Percentiles rank a stretch among this genome's conserved stretches.
Conservation (phyloP, 495 filamentous ascomycete species). For the Podospora didyma region DNA sequence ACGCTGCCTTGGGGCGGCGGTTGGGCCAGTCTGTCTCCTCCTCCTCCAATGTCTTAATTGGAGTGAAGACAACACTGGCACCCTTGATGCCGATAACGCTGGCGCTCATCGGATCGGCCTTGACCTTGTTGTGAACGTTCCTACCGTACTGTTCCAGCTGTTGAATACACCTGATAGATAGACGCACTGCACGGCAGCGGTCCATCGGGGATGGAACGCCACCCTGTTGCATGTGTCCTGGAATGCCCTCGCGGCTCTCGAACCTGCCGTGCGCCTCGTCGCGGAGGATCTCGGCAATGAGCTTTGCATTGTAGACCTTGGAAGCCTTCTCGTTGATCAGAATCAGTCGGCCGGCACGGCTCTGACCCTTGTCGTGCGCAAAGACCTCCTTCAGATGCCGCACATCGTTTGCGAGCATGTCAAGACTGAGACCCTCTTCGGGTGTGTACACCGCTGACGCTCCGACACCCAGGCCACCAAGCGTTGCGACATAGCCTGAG, state of each 20-base stretch:
- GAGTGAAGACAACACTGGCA: conserved; percentile 78
- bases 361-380: conserved; percentile 79
- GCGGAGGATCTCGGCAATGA: conserved; percentile 92
- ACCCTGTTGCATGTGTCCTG: conserved; percentile 96
- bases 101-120: conserved; percentile 62
- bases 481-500: conserved; percentile 90
- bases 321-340: conserved; percentile 91
- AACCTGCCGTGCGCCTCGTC: conserved; percentile 91
- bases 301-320: conserved; percentile 82
- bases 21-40: conserved; percentile 92
- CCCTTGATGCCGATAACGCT: conserved; percentile 91
- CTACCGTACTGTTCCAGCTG: conserved; percentile 76
- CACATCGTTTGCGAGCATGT: conserved; percentile 90
- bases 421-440: conserved; percentile 90
- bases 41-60: conserved; percentile 70
- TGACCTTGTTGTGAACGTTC: conserved; percentile 62
- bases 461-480: conserved; percentile 83
- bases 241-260: conserved; percentile 88
- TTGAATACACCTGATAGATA: conserved; percentile 88
- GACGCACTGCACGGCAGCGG: conserved; percentile 82
- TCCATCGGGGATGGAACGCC: conserved; percentile 95
- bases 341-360: conserved; percentile 88
- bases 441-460: conserved; percentile 96
- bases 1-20: conserved; percentile 76
- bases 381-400: conserved; percentile 85